Base-by-base conservation (phyloP, 1,139 yeast species). In the Taiozyma sp. region DNA sequence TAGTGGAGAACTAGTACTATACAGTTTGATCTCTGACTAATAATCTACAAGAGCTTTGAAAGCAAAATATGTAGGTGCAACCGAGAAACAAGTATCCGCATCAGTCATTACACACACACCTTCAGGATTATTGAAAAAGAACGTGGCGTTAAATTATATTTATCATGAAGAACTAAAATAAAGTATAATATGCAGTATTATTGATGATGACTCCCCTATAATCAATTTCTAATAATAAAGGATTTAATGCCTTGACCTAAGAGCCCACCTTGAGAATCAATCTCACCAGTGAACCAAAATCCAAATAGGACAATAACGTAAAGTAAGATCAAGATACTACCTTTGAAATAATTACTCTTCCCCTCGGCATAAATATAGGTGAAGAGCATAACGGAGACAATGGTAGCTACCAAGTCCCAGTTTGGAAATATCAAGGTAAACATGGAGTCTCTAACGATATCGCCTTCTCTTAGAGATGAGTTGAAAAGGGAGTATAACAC, bases 341-440 rank as follows among this genome's bases (percentile, higher is more conserved):
- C 99, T 67, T 93, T 93, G 75, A 93, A 93, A 66, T 93, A 93
- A 65, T 95, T 93, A 39, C 96, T 86, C 64, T 91, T 91, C 2
- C 99, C 99, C 65, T 93, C 99, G 0, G 97, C 96, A 66, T 95
- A 95, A 53, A 93, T 81, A 67, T 95, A 93, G 0, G 97, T 88
- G 73, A 90, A 91, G 66, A 93, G 73, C 58, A 90, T 88, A 51
- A 91, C 95, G 49, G 97, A 86, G 44, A 88, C 80, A 55, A 91
- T 77, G 8, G 90, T 83, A 14, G 95, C 96, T 60, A 91, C 80
- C 50, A 91, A 79, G 66, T 95, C 99, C 98, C 99, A 95, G 53
- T 90, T 78, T 9, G 99, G 97, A 73, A 95, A 93, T 5, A 93
- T 83, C 57, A 93, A 73, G 0, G 97, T 80, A 66, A 89, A 90